Percentiles rank a stretch among this genome's conserved stretches.
Conservation (phyloP, 2,329 filamentous ascomycete genomes). For the Arthrinium phaeospermum region DNA sequence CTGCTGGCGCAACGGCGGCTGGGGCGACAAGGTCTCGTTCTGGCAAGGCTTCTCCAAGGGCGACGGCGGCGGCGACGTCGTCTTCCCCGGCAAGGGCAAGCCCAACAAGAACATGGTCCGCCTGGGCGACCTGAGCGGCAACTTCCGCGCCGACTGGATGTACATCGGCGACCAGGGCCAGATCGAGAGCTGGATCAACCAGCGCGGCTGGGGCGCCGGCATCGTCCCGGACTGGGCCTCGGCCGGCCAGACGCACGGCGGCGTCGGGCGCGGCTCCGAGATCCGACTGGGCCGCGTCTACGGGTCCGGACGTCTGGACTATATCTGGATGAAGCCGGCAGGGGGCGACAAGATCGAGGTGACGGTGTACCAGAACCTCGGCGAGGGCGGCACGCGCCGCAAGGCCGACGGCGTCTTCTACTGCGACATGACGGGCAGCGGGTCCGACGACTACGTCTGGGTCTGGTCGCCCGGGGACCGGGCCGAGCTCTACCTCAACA, state of each 20-base stretch:
- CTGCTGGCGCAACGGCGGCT: slow-evolving; percentile 19
- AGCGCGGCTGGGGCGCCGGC: slow-evolving; percentile 12
- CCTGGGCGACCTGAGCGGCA: slow-evolving; percentile 14
- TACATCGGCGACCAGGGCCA: slow-evolving; percentile 20
- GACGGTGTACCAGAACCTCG: slow-evolving; percentile 10
- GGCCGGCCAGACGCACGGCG: neutral
- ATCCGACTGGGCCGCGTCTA: slow-evolving; percentile 17
- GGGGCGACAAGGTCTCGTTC: slow-evolving; percentile 12
- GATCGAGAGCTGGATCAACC: slow-evolving; percentile 18
- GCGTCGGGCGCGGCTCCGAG: slow-evolving; percentile 5
- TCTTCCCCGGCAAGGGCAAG: slow-evolving; percentile 13
- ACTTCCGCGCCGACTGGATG: slow-evolving; percentile 20
- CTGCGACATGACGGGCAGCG: slow-evolving; percentile 20
- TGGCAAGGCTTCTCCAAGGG: slow-evolving; percentile 11
- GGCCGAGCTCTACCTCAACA: slow-evolving; percentile 19
- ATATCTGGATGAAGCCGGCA: slow-evolving; percentile 18
- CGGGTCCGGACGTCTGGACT: slow-evolving; percentile 11
- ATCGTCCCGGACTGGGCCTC: slow-evolving; percentile 8
- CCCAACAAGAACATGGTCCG: slow-evolving; percentile 19
- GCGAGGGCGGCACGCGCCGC: slow-evolving; percentile 2
- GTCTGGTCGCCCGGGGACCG: slow-evolving; percentile 18
- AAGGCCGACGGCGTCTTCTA: slow-evolving; percentile 17
- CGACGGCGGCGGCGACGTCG: slow-evolving; percentile 14
- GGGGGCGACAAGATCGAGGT: slow-evolving; percentile 18
- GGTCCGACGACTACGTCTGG: slow-evolving; percentile 19